Percentiles rank a stretch among this genome's conserved stretches.
Conservation (phyloP, 2,329 filamentous ascomycete genomes). For the Beauveria caledonica region DNA sequence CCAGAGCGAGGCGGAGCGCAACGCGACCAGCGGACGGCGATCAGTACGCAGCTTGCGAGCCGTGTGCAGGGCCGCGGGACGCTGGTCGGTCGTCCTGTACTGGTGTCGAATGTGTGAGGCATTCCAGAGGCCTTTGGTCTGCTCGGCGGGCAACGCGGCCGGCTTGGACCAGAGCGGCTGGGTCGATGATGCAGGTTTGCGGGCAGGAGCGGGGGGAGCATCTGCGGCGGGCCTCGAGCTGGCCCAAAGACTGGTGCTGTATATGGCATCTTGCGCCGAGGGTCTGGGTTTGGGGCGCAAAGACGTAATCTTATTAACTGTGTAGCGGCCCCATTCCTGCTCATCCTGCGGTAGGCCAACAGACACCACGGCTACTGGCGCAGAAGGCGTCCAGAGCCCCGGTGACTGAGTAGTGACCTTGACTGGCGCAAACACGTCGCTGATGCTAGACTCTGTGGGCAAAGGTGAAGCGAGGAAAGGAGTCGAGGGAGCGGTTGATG, state of each 20-base stretch:
- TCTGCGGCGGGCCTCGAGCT: background rate
- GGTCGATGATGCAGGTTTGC: background rate
- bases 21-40: conserved; percentile 20
- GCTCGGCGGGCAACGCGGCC: conserved; percentile 1
- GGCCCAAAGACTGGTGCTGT: conserved; percentile 3
- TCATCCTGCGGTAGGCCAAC: background rate
- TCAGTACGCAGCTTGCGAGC: conserved; percentile 25
- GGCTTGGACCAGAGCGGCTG: conserved; percentile 6
- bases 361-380: background rate
- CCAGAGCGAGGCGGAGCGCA: conserved; percentile 30
- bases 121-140: conserved; percentile 17
- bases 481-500: conserved; percentile 8
- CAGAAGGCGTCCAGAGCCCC: conserved; percentile 1
- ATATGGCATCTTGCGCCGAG: background rate
- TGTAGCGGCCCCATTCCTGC: background rate
- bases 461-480: conserved; percentile 14
- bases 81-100: conserved; percentile 25
- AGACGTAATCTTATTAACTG: background rate
- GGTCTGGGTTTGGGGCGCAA: conserved; percentile 1
- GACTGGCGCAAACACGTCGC: conserved; percentile 8
- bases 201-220: conserved; percentile 12
- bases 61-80: conserved; percentile 28
- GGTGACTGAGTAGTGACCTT: conserved; percentile 11
- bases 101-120: conserved; percentile 15
- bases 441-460: conserved; percentile 10